These are phyloP conservation scores for Sedum album DNA, from an alignment of 164 flowering plant species.

Conservation along the genomic window DNA sequence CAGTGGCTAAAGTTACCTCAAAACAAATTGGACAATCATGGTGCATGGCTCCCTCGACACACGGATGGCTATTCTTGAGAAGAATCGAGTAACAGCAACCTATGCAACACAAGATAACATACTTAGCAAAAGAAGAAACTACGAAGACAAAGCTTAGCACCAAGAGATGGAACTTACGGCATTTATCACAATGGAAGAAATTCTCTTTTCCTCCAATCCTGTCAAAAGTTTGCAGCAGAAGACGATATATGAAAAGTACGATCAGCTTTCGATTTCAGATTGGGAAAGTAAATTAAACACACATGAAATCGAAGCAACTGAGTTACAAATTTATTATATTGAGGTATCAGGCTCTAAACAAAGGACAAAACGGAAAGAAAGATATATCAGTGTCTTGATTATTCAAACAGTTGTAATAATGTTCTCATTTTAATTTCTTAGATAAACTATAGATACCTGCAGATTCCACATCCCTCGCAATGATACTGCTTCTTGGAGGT, in stretches of 20 bases:
- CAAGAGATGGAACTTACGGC: constrained; percentile 39
- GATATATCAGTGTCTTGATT: background rate
- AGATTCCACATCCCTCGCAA: constrained; percentile 85
- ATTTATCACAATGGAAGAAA: constrained; percentile 78
- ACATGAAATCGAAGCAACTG: background rate
- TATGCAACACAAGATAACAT: constrained; percentile 8
- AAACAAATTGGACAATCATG: constrained; percentile 92
- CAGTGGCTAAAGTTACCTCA: constrained; percentile 47
- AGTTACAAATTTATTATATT: background rate
- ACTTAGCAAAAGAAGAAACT: background rate
- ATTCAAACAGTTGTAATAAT: background rate
- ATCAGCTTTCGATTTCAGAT: background rate
- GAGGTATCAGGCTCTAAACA: background rate
- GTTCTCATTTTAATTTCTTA: background rate
- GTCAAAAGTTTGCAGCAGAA: constrained; percentile 16
- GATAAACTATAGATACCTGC: constrained; percentile 43
- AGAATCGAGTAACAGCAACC: constrained; percentile 78
- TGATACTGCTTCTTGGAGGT: constrained; percentile 76
- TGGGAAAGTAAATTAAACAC: background rate
- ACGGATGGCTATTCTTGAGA: constrained; percentile 64
- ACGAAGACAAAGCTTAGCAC: background rate
- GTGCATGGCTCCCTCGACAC: constrained; percentile 98
- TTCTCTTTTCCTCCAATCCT: constrained; percentile 83
- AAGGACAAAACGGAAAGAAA: no score
- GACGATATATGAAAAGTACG: background rate